Evolutionary conservation across 2,329 filamentous ascomycete genomes (phyloP).

Genomic region (Sodiomyces alkalinus): DNA sequence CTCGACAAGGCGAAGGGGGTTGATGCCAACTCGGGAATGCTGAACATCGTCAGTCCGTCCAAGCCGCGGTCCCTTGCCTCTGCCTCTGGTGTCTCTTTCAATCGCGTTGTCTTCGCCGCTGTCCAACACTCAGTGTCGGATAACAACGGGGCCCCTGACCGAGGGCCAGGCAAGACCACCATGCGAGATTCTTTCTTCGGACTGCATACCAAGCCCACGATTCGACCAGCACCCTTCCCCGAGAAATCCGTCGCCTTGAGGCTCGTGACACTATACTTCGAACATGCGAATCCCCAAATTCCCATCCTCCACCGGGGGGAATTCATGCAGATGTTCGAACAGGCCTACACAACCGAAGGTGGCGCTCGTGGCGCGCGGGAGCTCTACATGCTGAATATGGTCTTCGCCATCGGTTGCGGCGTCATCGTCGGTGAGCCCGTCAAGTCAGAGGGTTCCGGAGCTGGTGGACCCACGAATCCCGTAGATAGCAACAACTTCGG

Average conservation of each 20-base stretch:
- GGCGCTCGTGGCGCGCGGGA: constrained; percentile 59
- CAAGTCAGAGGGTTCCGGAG: constrained; percentile 27
- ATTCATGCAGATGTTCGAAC: constrained; percentile 78
- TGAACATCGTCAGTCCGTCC: constrained; percentile 61
- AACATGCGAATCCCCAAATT: constrained; percentile 92
- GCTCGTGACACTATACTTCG: constrained; percentile 76
- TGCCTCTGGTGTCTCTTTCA: constrained; percentile 85
- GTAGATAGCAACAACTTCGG: constrained; percentile 17
- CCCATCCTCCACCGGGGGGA: constrained; percentile 80
- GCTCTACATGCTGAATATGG: constrained; percentile 91
- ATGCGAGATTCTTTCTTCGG: constrained; percentile 97
- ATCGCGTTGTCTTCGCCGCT: constrained; percentile 82
- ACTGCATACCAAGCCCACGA: constrained; percentile 79
- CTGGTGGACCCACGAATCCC: constrained; percentile 12
- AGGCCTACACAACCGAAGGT: constrained; percentile 56
- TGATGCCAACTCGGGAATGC: constrained; percentile 34
- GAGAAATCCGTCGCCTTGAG: constrained; percentile 56
- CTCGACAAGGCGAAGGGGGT: constrained; percentile 17
- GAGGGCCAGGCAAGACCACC: constrained; percentile 42
- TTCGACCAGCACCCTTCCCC: constrained; percentile 74
- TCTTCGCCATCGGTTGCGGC: constrained; percentile 88
- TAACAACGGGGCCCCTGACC: constrained; percentile 38
- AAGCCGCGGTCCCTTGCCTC: constrained; percentile 73
- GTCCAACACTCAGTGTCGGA: constrained; percentile 59
- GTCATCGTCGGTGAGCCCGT: constrained; percentile 64